Conservation (phyloP, 1,284 basidiomycete genomes). For the Cryptococcus hybrid region DNA sequence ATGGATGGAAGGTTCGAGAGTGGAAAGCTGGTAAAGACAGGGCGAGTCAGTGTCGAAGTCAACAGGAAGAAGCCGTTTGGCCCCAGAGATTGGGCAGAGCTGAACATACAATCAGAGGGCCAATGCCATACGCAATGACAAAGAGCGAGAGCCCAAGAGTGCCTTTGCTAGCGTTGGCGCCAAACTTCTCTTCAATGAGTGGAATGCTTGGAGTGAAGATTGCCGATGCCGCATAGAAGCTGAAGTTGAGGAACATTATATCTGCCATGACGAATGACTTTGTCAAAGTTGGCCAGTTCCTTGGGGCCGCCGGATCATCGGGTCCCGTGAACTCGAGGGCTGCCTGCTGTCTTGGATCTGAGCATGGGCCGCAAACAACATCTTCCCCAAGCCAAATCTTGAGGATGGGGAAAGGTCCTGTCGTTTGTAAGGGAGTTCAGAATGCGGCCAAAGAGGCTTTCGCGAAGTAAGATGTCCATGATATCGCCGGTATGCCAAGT, state of each 20-base stretch:
- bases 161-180: background rate
- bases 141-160: constrained; percentile 19
- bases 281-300: background rate
- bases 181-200: background rate
- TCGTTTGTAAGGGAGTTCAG: background rate
- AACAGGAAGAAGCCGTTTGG: too few relatives aligned
- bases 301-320: background rate
- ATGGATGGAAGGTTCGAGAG: background rate
- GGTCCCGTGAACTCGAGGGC: background rate
- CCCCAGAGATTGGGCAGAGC: background rate
- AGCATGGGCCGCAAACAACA: background rate
- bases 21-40: background rate
- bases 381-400: background rate
- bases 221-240: background rate
- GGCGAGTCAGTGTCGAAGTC: background rate
- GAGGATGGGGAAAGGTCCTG: background rate
- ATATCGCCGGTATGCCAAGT: background rate
- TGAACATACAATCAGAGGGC: constrained; percentile 13
- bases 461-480: background rate
- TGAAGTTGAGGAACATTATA: background rate
- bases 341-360: background rate
- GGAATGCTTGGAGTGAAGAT: background rate
- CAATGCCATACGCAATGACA: constrained; percentile 20
- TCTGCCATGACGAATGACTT: background rate
- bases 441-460: background rate